Evolutionary conservation across 208 protist species (phyloP), one percentile per base, ranked within the genome.

Genomic region (Acanthamoeba sp.): DNA sequence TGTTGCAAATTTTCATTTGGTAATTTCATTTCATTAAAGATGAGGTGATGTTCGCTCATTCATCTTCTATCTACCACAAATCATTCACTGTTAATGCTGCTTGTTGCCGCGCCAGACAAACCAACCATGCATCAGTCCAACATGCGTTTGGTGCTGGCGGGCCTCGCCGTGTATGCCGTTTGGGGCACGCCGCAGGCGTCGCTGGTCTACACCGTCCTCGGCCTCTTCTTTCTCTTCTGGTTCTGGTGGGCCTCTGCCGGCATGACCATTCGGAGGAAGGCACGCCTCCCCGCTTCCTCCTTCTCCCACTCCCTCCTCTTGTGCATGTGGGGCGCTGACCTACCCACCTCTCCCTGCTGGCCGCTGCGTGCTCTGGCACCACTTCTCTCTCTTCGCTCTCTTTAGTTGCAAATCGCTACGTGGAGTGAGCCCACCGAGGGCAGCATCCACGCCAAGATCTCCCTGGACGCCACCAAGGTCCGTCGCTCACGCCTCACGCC

Each of bases 91-190:
- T n/a, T n/a, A n/a, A n/a, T n/a, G n/a, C n/a, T n/a, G n/a, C n/a
- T n/a, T n/a, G n/a, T n/a, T n/a, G n/a, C n/a, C n/a, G n/a, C 18
- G 14, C 18, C 18, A 4, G 16, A 22, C 18, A 16, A 62, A n/a
- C n/a, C n/a, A n/a, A n/a, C 6, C 45, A 87, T 87, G 78, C 78
- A 87, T 87, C 78, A 87, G n/a, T 87, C 78, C 78, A 87, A 87
- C 78, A 20, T 59, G 38, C 78, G 78, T 2, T 24, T 91, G 29
- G 2, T 91, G 85, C 38, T 91, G 20, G 85, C 57, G 7, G 85
- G 32, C 16, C 50, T 91, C 9, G 59, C 55, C 14, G 78, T 59
- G 78, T 91, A 91, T 42, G n/a, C 42, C 0, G 85, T 36, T 6
- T 91, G 85, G 85, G 85, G 85, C 85, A 91, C 85, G 55, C 22